phyloP scores from a whole-genome alignment of 2,329 filamentous ascomycete genomes.

The Cladosporium sp. region DNA sequence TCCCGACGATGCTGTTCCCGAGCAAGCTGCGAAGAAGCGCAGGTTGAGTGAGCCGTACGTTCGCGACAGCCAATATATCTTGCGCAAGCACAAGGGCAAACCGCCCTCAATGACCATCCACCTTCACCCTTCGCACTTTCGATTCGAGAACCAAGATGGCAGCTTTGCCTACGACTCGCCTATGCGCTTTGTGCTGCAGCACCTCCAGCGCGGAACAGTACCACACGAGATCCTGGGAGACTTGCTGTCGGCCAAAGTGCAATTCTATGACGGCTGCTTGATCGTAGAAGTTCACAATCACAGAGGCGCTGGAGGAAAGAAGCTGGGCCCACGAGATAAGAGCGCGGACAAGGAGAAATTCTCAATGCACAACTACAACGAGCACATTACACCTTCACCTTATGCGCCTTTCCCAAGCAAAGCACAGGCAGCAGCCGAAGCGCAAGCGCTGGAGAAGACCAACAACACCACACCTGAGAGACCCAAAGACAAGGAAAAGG shows the following conservation, averaged over 20 bases:
- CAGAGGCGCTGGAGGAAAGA: constrained; percentile 52
- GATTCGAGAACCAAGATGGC: constrained; percentile 90
- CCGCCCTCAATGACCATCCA: constrained; percentile 85
- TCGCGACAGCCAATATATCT: constrained; percentile 71
- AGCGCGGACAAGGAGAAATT: constrained; percentile 65
- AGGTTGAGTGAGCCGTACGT: constrained; percentile 49
- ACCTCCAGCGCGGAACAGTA: constrained; percentile 72
- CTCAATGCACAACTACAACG: constrained; percentile 90
- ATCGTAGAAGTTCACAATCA: constrained; percentile 95
- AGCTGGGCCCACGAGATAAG: constrained; percentile 47
- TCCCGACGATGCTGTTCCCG: constrained; percentile 27
- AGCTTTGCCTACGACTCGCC: constrained; percentile 90
- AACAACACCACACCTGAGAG: constrained; percentile 22
- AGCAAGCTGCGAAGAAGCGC: constrained; percentile 27
- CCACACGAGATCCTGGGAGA: constrained; percentile 87
- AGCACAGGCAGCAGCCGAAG: constrained; percentile 18
- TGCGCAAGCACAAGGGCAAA: constrained; percentile 73
- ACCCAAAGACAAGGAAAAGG: constrained; percentile 40
- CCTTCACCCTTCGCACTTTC: constrained; percentile 80
- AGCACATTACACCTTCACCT: constrained; percentile 85
- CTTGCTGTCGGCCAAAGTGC: constrained; percentile 68
- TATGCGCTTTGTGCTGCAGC: constrained; percentile 79
- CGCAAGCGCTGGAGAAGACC: constrained; percentile 42
- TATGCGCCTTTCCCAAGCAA: constrained; percentile 68
- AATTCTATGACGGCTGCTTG: constrained; percentile 89